These are phyloP conservation scores for Solanum paucissectum DNA, from an alignment of 257 asterid genomes.

Conservation along the genomic window DNA sequence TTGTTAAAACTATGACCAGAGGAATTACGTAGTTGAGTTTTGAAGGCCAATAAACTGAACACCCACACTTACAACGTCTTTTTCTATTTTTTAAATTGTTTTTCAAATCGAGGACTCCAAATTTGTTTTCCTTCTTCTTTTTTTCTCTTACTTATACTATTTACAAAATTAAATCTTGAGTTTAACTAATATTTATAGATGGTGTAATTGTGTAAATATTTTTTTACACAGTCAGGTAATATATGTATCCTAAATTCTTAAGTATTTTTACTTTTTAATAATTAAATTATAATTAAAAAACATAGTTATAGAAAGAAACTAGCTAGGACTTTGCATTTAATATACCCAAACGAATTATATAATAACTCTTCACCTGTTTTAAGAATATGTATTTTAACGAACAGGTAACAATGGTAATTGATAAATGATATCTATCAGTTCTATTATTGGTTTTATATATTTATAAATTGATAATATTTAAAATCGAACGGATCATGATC, in stretches of 20 bases:
- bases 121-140: background rate
- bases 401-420: too few species aligned
- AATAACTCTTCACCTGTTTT: too few species aligned
- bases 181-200: background rate
- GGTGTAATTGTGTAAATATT: too few species aligned
- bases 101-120: background rate
- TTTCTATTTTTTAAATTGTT: too few species aligned
- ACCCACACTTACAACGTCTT: background rate
- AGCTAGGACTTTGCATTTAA: too few species aligned
- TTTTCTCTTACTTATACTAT: background rate
- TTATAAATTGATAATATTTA: too few species aligned
- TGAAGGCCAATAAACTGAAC: background rate
- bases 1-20: background rate
- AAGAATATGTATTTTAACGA: too few species aligned
- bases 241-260: background rate
- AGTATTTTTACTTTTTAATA: background rate
- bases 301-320: background rate
- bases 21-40: background rate
- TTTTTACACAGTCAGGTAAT: background rate
- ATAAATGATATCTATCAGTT: too few species aligned
- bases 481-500: too few species aligned
- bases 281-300: too few species aligned
- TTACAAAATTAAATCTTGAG: background rate
- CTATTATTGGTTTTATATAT: too few species aligned
- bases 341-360: too few species aligned